phyloP scores from a whole-genome alignment of 2,329 filamentous ascomycete genomes.

The Exserohilum turcica region DNA sequence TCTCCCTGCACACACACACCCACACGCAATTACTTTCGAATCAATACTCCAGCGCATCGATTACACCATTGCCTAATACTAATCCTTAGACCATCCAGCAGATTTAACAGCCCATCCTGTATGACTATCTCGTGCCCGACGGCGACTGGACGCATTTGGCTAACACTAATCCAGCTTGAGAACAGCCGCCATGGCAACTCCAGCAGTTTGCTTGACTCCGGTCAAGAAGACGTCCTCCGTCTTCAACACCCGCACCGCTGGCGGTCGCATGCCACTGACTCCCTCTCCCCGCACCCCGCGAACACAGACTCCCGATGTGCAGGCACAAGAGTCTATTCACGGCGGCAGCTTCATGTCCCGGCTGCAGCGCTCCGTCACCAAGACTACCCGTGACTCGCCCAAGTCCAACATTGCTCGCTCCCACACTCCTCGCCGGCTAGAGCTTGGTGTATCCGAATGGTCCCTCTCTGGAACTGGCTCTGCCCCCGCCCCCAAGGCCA shows the following conservation, averaged over 20 bases:
- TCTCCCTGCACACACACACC: slow-evolving; percentile 23
- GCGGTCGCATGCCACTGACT: slow-evolving; percentile 91
- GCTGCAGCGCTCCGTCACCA: slow-evolving; percentile 72
- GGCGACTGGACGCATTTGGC: slow-evolving; percentile 11
- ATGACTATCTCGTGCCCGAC: slow-evolving; percentile 18
- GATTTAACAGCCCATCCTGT: slow-evolving; percentile 36
- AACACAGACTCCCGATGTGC: slow-evolving; percentile 55
- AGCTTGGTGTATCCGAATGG: slow-evolving; percentile 92
- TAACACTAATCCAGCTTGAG: slow-evolving; percentile 31
- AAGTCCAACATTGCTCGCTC: slow-evolving; percentile 94
- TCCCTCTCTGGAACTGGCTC: slow-evolving; percentile 80
- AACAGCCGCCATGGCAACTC: slow-evolving; percentile 73
- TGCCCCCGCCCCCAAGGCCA: slow-evolving; percentile 52
- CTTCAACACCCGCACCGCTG: slow-evolving; percentile 90
- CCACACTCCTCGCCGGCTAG: slow-evolving; percentile 76
- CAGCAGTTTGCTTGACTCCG: slow-evolving; percentile 77
- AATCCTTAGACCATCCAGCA: slow-evolving; percentile 43
- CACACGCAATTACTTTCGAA: slow-evolving; percentile 40
- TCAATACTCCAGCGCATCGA: slow-evolving; percentile 49
- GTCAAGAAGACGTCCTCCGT: slow-evolving; percentile 93
- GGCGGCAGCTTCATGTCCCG: slow-evolving; percentile 75
- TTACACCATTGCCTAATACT: slow-evolving; percentile 48
- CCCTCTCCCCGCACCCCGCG: slow-evolving; percentile 75
- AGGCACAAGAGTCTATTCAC: slow-evolving; percentile 71
- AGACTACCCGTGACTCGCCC: slow-evolving; percentile 77